Base-by-base conservation (phyloP, 2,329 filamentous ascomycete species). In the Tolypocladium album region DNA sequence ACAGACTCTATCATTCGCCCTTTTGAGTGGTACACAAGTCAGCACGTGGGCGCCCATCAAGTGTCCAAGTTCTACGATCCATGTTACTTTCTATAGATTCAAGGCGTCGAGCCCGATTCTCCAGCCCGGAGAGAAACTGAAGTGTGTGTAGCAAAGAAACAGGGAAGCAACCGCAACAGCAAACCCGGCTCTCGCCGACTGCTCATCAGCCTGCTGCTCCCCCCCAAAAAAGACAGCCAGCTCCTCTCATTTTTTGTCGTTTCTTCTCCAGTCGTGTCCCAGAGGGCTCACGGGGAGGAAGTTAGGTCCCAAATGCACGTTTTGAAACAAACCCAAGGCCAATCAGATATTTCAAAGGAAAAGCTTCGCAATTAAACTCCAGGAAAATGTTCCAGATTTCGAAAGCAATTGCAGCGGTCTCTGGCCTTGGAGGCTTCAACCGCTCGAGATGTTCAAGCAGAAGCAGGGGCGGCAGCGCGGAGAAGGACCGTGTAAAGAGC, bases 1-100 rank as follows among this genome's bases (percentile, higher is more conserved):
- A 34, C 50, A 34, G n/a, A 36, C 11, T 53, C 50, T 36, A 53
- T 36, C 20, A 53, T n/a, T 34, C 17, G 31, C 50, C 50, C 4
- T 36, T n/a, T 13, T 53, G 11, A 34, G 31, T 57, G 55, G 55
- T 34, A 56, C 39, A 43, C 55, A 57, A 57, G 55, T 24, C 39
- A 57, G 55, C 55, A 57, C 55, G 55, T 31, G 55, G 55, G 55
- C 55, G 39, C 55, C 39, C 38, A n/a, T 57, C 55, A 45, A 57
- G 39, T 57, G 55, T 57, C 55, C 55, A 57, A 57, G 55, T 57
- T 57, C 55, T 57, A 57, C 55, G 55, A 40, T 57, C 39, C 55
- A 57, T 57, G 3, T 57, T 40, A 31, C 38, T 57, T 57, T 57
- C 55, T 57, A 57, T 57, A 57, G 15, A 56, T 53, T 34, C 50